These are phyloP conservation scores for Chytridium lagenaria DNA, from an alignment of 371 early-diverging fungal genomes.

Conservation along the genomic window DNA sequence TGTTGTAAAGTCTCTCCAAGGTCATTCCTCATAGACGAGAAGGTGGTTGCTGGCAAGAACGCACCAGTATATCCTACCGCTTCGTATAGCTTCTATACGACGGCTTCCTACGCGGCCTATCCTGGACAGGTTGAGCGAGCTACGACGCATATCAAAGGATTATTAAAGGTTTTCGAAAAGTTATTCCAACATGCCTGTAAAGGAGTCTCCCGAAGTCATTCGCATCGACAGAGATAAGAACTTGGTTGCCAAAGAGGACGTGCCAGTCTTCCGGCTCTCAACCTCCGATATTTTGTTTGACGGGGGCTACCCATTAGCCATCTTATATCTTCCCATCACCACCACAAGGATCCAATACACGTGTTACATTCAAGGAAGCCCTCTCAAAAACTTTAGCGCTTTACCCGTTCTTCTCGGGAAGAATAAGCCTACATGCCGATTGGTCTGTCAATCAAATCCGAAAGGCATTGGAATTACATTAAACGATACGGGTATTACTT, in stretches of 20 bases:
- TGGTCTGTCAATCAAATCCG: not conserved
- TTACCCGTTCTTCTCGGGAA: slow-evolving; percentile 5
- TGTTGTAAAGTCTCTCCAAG: not conserved
- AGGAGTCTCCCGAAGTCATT: not conserved
- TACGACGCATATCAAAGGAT: not conserved
- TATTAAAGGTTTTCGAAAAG: not conserved
- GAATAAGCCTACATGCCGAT: not conserved
- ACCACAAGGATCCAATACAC: not conserved
- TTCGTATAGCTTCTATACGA: no score
- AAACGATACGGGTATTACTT: not conserved
- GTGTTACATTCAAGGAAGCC: not conserved
- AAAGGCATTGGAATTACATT: not conserved
- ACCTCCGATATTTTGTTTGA: no score
- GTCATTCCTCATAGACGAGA: not conserved
- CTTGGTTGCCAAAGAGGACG: not conserved
- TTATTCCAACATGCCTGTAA: not conserved
- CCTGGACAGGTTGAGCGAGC: not conserved
- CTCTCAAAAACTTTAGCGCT: not conserved
- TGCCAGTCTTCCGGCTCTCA: not conserved
- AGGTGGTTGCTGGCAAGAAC: not conserved
- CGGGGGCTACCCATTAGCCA: no score
- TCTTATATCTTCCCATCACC: slow-evolving; percentile 6
- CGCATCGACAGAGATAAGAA: no score
- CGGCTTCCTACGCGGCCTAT: no score
- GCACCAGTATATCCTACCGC: no score